Base-by-base conservation (phyloP, 1,139 yeast species). In the Candida buenavistaensis region DNA sequence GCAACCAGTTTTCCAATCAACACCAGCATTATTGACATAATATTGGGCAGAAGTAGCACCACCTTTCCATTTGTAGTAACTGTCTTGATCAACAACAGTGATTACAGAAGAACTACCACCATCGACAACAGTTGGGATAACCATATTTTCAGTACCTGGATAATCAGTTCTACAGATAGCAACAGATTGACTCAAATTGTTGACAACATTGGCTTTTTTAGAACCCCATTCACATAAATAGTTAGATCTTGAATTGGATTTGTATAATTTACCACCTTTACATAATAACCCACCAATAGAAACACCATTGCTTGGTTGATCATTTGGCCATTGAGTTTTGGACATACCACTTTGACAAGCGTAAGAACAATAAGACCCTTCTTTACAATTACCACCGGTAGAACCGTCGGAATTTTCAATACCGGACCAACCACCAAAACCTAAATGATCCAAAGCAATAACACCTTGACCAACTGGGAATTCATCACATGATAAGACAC, bases 271-370 rank as follows among this genome's bases (percentile, higher is more conserved):
- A 46, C 92, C 92, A 54, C 59, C 61, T 55, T 80, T 68, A 73
- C 94, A 84, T 50, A 64, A 60, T 54, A 84, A 72, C 49, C 94
- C 94, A 67, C 94, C 94, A 43, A 83, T 78, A 32, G 92, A 82
- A 46, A 80, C 80, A 67, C 94, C 94, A 56, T 64, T 73, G 31
- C 78, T 47, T 39, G 92, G 92, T 64, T 84, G 94, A 20, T 59
- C 48, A 22, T 78, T 62, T 39, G 94, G 94, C 89, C 89, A 84
- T 68, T 84, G 94, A 40, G 92, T 83, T 72, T 84, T 84, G 51
- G 92, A 83, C 92, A 83, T 83, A 77, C 94, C 94, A 39, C 92
- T 78, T 65, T 83, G 90, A 67, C 94, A 84, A 45, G 92, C 88
- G 58, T 84, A 84, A 39, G 92, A 84, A 63, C 94, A 84, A 74